Evolutionary conservation across 345 rosid species (phyloP), one percentile per base, ranked within the genome.

Genomic region (Salix caprea): DNA sequence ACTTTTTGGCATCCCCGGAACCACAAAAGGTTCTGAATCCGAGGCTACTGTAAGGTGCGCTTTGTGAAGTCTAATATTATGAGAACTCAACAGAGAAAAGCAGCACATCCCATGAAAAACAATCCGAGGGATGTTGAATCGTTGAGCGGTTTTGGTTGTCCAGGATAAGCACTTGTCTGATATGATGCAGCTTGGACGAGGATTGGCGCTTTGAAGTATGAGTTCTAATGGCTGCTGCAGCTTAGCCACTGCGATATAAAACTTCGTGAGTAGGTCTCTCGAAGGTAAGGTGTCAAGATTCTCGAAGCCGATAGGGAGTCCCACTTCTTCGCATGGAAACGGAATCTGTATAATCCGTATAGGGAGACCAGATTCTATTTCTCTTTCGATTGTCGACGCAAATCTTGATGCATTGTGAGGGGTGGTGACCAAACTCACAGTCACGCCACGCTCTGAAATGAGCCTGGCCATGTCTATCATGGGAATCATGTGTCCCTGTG

Each of bases 401-500:
- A 89, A 89, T 60, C 97, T 85, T 36, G 84, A 60, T 2, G 94
- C 93, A 56, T 94, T 92, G 74, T 83, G 83, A 66, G 94, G 92
- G 21, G 97, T 94, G 2, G 94, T 88, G 81, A 90, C 78, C 13
- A 94, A 65, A 83, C 88, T 94, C 0, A 92, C 87, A n/a, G 75
- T 67, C 61, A 71, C 87, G 2, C 93, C 93, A 16, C 85, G 86
- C 67, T 75, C 50, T 11, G 92, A 91, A 21, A 93, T 87, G 66
- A 89, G 80, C 62, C 78, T 81, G 10, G 91, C 92, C 80, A 91
- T 87, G 78, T 93, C 98, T 39, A 91, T 82, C 86, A 93, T 76
- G 7, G 96, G 97, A 67, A 94, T 90, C 79, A 88, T 87, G 82
- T 92, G 97, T 4, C 98, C 98, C 77, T 89, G 98, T 4, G 95